Base-by-base conservation (phyloP, 75 land plant genomes). In the Cunninghamia lanceolata region DNA sequence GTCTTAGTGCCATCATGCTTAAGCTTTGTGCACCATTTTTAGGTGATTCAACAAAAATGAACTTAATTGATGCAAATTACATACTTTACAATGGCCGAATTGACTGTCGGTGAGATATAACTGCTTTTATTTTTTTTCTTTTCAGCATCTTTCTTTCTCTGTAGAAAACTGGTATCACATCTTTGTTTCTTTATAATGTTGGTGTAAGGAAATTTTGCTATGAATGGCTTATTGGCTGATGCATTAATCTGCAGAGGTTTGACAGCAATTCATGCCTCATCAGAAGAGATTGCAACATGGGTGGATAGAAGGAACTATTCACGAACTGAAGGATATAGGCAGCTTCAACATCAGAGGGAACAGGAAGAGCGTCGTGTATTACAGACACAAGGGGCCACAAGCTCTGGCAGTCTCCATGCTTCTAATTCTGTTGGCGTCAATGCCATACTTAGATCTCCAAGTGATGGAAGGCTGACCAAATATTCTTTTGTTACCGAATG, bases 1-100 rank as follows among this genome's bases (percentile, higher is more conserved):
- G 91, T 82, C 92, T 98, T 42, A 96, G 99, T 86, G 99, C 99
- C 25, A 94, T 95, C n/a, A 98, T 98, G 99, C 97, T 98, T 71
- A 93, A 91, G 53, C 93, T 98, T 30, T 98, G 97, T 87, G 97
- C 93, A 70, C 99, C 99, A 32, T 98, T 98, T 88, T 71, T 98
- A 73, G 99, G 96, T 91, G 93, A 90, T 74, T 87, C 89, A 25
- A 73, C 95, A 39, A 98, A 98, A 88, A 90, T 86, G 86, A 95
- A 95, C 45, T 96, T 95, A 89, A 94, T 98, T 87, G 97, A 96
- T 89, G 90, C 96, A 8, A 91, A 91, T 36, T 98, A 98, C 85
- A 89, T 95, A 38, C 92, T 94, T 63, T 81, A 88, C 43, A 91
- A 90, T 71, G 91, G 59, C 70, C 96, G 99, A 28, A 81, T 96